Evolutionary conservation across 352 stramenopile species (phyloP).

Genomic region (Phytophthora syringae): DNA sequence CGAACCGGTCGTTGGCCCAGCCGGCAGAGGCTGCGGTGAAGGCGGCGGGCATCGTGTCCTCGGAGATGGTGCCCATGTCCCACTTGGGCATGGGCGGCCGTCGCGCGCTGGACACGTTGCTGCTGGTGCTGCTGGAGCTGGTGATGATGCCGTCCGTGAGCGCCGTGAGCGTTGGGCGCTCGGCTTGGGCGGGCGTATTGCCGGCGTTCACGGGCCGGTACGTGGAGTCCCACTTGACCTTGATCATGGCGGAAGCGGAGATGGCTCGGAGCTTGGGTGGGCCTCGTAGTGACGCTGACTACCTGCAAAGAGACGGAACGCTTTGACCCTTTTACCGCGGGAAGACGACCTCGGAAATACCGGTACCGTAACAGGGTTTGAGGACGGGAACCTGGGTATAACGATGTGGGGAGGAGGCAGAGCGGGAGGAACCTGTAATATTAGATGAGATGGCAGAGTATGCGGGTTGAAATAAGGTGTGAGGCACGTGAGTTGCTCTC

Average conservation of each 20-base stretch:
- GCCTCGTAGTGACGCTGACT: slow-evolving; percentile 27
- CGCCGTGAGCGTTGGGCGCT: slow-evolving; percentile 38
- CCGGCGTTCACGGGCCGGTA: slow-evolving; percentile 25
- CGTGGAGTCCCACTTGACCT: slow-evolving; percentile 74
- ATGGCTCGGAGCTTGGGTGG: background rate
- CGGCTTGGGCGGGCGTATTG: slow-evolving; percentile 6
- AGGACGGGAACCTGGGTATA: no score
- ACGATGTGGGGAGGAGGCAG: background rate
- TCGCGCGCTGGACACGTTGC: slow-evolving; percentile 15
- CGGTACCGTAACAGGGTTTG: no score
- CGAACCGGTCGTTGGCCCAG: slow-evolving; percentile 67
- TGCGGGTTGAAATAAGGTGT: background rate
- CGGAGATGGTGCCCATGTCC: slow-evolving; percentile 85
- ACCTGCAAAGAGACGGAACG: slow-evolving; percentile 19
- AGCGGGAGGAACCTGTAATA: background rate
- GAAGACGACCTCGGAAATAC: slow-evolving; percentile 11
- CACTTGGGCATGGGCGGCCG: slow-evolving; percentile 40
- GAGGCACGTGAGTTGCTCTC: background rate
- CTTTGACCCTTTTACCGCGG: background rate
- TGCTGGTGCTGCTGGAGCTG: slow-evolving; percentile 21
- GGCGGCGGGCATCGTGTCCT: slow-evolving; percentile 56
- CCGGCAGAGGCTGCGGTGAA: slow-evolving; percentile 47
- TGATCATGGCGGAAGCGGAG: slow-evolving; percentile 54
- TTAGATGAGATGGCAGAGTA: background rate
- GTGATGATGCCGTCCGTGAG: slow-evolving; percentile 53